Percentiles rank a stretch among this genome's conserved stretches.
Conservation (phyloP, 345 rosid genomes). For the Trapa incisa region DNA sequence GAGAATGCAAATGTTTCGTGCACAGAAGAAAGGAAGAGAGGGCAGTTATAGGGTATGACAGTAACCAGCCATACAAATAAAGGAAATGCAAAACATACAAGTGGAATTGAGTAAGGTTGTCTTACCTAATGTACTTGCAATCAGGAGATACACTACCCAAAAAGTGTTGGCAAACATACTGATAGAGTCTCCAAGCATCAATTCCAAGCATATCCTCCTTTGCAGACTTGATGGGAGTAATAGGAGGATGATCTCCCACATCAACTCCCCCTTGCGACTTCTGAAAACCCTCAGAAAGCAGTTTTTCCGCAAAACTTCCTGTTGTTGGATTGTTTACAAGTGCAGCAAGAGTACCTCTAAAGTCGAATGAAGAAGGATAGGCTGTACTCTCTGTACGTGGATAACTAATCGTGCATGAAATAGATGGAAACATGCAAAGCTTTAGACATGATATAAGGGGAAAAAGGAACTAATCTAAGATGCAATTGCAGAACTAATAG, state of each 20-base stretch:
- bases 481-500: neutral
- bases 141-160: constrained; percentile 84
- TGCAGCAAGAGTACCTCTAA: constrained; percentile 55
- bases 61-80: neutral
- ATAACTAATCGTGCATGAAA: constrained; percentile 32
- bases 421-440: neutral
- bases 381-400: constrained; percentile 97
- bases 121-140: constrained; percentile 73
- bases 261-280: constrained; percentile 73
- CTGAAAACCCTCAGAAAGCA: constrained; percentile 54
- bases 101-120: constrained; percentile 1
- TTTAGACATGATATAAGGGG: neutral
- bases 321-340: constrained; percentile 46
- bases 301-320: constrained; percentile 40
- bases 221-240: constrained; percentile 75
- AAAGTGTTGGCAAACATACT: constrained; percentile 88
- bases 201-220: constrained; percentile 57
- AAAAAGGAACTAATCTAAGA: neutral
- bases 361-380: constrained; percentile 88
- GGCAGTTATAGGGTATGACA: neutral
- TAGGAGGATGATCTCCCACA: constrained; percentile 99
- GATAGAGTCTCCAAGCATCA: constrained; percentile 90
- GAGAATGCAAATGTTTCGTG: neutral
- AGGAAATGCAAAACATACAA: neutral
- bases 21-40: neutral